Evolutionary conservation across 2,329 filamentous ascomycete species (phyloP).

Genomic region (Cephalotrichum gorgonifer): DNA sequence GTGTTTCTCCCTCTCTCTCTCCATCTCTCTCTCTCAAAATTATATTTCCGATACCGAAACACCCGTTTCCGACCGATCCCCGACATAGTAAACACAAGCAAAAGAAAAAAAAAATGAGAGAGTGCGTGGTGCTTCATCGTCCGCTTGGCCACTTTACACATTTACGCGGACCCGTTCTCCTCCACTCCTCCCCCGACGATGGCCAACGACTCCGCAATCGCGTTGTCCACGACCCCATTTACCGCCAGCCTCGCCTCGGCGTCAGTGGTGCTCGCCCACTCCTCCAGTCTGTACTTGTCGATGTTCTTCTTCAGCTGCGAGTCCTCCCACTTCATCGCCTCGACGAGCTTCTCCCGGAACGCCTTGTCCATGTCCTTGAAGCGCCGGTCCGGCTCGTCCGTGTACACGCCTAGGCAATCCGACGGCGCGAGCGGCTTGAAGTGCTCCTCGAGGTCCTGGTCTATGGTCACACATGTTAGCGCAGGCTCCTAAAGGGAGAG

Average conservation of each 20-base stretch:
- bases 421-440: slow-evolving; percentile 38
- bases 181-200: not conserved
- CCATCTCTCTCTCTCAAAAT: too few relatives aligned
- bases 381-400: slow-evolving; percentile 49
- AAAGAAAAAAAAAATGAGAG: too few relatives aligned
- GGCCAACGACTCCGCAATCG: slow-evolving; percentile 1
- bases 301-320: slow-evolving; percentile 52
- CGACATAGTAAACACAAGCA: too few relatives aligned
- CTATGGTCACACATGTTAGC: not conserved
- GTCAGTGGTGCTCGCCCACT: slow-evolving; percentile 46
- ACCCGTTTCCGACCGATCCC: too few relatives aligned
- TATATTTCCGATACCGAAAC: too few relatives aligned
- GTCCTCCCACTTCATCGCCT: slow-evolving; percentile 67
- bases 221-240: slow-evolving; percentile 19
- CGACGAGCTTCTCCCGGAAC: slow-evolving; percentile 55
- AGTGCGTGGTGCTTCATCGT: too few relatives aligned
- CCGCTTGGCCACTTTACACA: too few relatives aligned
- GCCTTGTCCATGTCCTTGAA: slow-evolving; percentile 50
- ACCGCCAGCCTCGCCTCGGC: slow-evolving; percentile 25
- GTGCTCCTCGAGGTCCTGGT: slow-evolving; percentile 19
- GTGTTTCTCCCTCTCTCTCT: too few relatives aligned
- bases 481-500: not conserved
- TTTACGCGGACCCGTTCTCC: not conserved
- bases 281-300: slow-evolving; percentile 56
- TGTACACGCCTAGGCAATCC: slow-evolving; percentile 48